These are phyloP conservation scores for Plicaturopsis crispa DNA, from an alignment of 768 basidiomycete species.

Conservation along the genomic window DNA sequence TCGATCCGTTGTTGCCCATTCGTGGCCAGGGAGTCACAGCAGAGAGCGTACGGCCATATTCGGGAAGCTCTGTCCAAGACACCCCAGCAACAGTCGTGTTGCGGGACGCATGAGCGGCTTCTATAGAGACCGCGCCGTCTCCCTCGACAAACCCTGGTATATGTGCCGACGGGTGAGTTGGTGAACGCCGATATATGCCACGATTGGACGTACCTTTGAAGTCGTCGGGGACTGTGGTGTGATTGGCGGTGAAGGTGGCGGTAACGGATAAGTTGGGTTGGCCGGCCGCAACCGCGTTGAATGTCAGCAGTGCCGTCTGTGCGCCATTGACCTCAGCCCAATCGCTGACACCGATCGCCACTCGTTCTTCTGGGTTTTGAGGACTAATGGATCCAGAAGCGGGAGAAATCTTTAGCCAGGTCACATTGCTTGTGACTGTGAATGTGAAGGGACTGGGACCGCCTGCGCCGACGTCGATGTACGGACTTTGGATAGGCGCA, in stretches of 20 bases:
- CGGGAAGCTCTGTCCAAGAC: constrained; percentile 51
- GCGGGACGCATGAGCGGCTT: constrained; percentile 51
- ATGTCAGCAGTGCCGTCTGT: constrained; percentile 31
- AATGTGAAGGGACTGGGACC: constrained; percentile 53
- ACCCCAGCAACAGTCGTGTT: constrained; percentile 42
- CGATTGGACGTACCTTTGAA: constrained; percentile 38
- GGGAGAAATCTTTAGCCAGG: constrained; percentile 46
- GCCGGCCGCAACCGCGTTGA: constrained; percentile 36
- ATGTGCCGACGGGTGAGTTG: not conserved
- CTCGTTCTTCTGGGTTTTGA: constrained; percentile 39
- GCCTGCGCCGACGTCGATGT: constrained; percentile 55
- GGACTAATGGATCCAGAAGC: constrained; percentile 42
- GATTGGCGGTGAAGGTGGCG: constrained; percentile 20
- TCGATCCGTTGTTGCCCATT: constrained; percentile 36
- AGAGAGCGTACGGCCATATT: constrained; percentile 52
- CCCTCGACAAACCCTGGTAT: constrained; percentile 53
- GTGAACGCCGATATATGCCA: not conserved
- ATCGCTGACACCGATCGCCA: constrained; percentile 46
- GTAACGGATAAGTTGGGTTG: constrained; percentile 24
- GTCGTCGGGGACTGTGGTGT: constrained; percentile 24
- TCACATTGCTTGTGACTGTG: constrained; percentile 36
- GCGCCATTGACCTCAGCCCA: constrained; percentile 43
- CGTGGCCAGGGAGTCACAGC: constrained; percentile 55
- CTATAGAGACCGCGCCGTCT: constrained; percentile 55
- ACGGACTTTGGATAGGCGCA: constrained; percentile 42